Base-by-base conservation (phyloP, 768 basidiomycete genomes). In the Pisolithus microcarpus region DNA sequence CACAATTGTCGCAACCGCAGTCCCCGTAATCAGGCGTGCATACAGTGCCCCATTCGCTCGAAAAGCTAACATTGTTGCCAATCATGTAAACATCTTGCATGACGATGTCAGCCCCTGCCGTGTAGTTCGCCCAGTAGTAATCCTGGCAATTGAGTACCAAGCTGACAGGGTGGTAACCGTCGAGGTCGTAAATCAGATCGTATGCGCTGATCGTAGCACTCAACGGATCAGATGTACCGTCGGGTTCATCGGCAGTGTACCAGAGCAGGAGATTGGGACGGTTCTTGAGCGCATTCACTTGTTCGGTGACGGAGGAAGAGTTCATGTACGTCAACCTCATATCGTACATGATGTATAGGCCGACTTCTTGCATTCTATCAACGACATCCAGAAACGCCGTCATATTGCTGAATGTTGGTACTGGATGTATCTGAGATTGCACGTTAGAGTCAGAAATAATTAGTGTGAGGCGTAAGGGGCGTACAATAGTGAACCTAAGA, bases 261-360 rank as follows among this genome's bases (percentile, higher is more conserved):
- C 82, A 85, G 2, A 84, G 65, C 15, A 89, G 71, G 24, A 91
- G 74, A 56, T 87, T 89, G 0, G 80, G 73, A 1, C 83, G 75
- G 31, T 76, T 72, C 58, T 85, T 86, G 67, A 90, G 75, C 36
- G 66, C 67, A 52, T 82, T 80, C 18, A 91, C 87, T 68, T 91
- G 78, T 50, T 79, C 75, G 1, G 73, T 78, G 24, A 90, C 82
- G 1, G 76, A 72, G 6, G 79, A 75, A 7, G 67, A 56, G 63
- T 90, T 82, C 75, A 74, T 78, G 68, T 88, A 90, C 5, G 77
- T 78, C 76, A 47, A 71, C 45, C 87, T 76, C 87, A 91, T 89
- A 62, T 90, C 86, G 56, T 91, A 91, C 80, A 90, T 88, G 49
- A 90, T 73, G 59, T 84, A 91, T 9, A 66, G n/a, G 0, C 77